Base-by-base conservation (phyloP, 768 basidiomycete genomes). In the Termitomyces sp. region DNA sequence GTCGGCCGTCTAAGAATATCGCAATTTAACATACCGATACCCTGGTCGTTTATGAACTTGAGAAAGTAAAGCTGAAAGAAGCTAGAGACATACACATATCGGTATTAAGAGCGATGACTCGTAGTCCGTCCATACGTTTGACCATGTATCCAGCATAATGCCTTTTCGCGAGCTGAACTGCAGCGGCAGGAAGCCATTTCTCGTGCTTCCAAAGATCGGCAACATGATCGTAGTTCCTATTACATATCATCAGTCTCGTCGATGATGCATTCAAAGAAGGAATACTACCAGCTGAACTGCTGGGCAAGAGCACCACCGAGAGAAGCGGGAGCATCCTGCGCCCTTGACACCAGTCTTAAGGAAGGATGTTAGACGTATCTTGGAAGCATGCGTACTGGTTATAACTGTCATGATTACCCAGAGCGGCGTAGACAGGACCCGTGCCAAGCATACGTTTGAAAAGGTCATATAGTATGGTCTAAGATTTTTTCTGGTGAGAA, bases 331-430 rank as follows among this genome's bases (percentile, higher is more conserved):
- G 88, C 82, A 63, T 88, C 88, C 66, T 86, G 79, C 2, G 83
- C 84, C 72, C 86, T 79, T 68, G 60, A 31, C 15, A 29, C 34
- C 47, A 54, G 54, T 48, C 4, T 61, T 11, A 61, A 43, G 7
- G 8, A 20, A 20, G 36, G 15, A 31, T 47, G 5, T 8, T 32
- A 10, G 8, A 56, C 17, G 20, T 5, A 11, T 25, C 25, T 37
- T 25, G n/a, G 15, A 51, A 59, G 40, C 12, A 29, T 40, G 66
- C 82, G 36, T 62, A 88, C 85, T 84, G 80, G 65, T 86, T 85
- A 70, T 86, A 89, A 46, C 79, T 86, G 69, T 92, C 90, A 66
- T 92, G 90, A 69, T 92, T 92, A 9, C 90, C 90, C 9, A 92
- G 74, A 0, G 86, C 83, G 34, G 87, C 84, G 64, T 91, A 92